Percentiles rank a stretch among this genome's conserved stretches.
Conservation (phyloP, 352 stramenopile species). For the Globisporangium camurandrum region DNA sequence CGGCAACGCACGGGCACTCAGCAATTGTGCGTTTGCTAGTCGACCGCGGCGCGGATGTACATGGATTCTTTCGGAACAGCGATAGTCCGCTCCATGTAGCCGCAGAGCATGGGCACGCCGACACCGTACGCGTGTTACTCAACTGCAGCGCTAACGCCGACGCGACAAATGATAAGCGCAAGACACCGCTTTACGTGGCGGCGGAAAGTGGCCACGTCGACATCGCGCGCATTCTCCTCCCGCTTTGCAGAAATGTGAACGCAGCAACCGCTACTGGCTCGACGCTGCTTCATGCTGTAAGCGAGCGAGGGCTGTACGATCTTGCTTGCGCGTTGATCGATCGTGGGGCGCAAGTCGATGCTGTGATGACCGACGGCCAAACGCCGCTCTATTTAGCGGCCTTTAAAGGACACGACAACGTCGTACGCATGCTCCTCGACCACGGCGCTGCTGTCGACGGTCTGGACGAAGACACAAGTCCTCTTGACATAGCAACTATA, state of each 20-base stretch:
- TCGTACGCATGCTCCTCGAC: background rate
- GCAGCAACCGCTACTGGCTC: too few relatives aligned
- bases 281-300: too few relatives aligned
- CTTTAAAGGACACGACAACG: background rate
- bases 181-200: background rate
- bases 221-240: background rate
- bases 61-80: too few relatives aligned
- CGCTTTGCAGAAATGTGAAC: background rate
- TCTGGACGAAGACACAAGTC: background rate
- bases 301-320: too few relatives aligned
- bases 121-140: background rate
- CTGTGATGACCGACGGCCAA: background rate
- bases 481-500: background rate
- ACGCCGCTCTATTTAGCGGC: background rate
- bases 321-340: too few relatives aligned
- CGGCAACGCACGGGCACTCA: background rate
- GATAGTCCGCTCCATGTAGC: too few relatives aligned
- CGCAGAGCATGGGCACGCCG: too few relatives aligned
- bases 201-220: conserved; percentile 1
- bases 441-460: background rate
- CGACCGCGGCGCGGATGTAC: background rate
- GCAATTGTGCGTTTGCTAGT: background rate
- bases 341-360: background rate
- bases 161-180: background rate
- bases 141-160: background rate